Base-by-base conservation (phyloP, 371 early-diverging fungal species). In the Rhizopus sp. region DNA sequence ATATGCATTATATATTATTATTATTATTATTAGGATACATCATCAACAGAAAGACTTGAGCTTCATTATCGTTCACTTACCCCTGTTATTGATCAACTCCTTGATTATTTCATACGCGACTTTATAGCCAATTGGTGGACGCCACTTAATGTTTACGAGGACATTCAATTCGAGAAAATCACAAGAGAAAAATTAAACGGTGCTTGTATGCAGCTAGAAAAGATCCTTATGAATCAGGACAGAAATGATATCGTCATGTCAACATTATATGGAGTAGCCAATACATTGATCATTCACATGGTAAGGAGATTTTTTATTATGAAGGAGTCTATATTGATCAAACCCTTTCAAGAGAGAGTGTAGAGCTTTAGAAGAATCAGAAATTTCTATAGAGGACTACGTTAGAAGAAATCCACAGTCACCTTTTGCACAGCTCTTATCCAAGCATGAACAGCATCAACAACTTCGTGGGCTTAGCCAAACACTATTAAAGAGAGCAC, bases 111-210 rank as follows among this genome's bases (percentile, higher is more conserved):
- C 37, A 63, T 77, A 47, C 68, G 72, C 12, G 83, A 86, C 32
- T 86, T 72, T 70, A 66, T 86, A 4, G 56, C 60, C 1, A 60
- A 53, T 35, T 86, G 86, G 86, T 84, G 80, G 80, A 52, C 50
- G 5, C 66, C 64, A 4, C 44, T 80, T 13, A 74, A 80, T 30
- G 37, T 55, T 5, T 57, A 67, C 13, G 46, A 71, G 1, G 62
- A 71, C n/a, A 40, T 48, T 2, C 64, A 63, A n/a, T 73, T 77
- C 50, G 72, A 70, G 29, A 50, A 45, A 6, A 13, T 60, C 13
- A 60, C 75, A 2, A 59, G 68, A 23, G 58, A 69, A 54, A 64
- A 72, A 9, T 31, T 80, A 13, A 74, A 77, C 47, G 50, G 53
- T 13, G 62, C 62, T 0, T 60, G 69, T 9, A 44, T 66, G 29